Conservation (phyloP, 1,139 yeast species). For the Blastobotrys niveus region DNA sequence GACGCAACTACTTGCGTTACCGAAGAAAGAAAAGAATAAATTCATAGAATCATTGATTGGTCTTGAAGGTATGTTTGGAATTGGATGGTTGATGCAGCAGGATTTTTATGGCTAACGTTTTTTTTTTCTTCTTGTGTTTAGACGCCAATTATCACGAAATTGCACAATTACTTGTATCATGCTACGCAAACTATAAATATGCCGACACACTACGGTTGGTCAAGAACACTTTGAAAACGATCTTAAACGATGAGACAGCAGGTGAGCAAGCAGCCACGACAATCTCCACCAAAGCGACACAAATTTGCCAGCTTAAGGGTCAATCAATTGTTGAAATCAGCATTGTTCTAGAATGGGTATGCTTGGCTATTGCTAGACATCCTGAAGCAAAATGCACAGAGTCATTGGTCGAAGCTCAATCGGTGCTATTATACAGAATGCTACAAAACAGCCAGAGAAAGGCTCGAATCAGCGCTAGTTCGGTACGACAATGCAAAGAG, state of each 20-base stretch:
- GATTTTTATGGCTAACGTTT: neutral
- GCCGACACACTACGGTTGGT: conserved; percentile 15
- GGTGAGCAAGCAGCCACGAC: conserved; percentile 38
- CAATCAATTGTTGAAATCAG: conserved; percentile 52
- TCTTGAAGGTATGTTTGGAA: conserved; percentile 10
- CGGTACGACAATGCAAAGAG: conserved; percentile 26
- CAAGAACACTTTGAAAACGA: conserved; percentile 8
- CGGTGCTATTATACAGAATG: conserved; percentile 25
- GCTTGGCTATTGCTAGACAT: conserved; percentile 30
- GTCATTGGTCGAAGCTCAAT: conserved; percentile 25
- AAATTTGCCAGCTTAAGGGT: conserved; percentile 14
- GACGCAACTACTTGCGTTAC: conserved; percentile 5
- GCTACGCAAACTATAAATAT: conserved; percentile 14
- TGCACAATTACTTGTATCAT: conserved; percentile 13
- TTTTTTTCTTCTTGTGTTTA: neutral
- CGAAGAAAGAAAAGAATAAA: conserved; percentile 6
- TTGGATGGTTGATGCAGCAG: too few species aligned
- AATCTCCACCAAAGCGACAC: conserved; percentile 22
- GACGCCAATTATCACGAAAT: conserved; percentile 10
- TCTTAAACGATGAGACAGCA: conserved; percentile 8
- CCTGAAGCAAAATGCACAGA: conserved; percentile 17
- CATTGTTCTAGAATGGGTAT: conserved; percentile 55
- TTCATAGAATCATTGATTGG: conserved; percentile 12
- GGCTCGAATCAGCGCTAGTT: conserved; percentile 26
- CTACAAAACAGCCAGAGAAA: conserved; percentile 21